A percentile compares a stretch with the other conserved stretches of the same genome.
These are phyloP conservation scores for Triticum monococcum DNA, from an alignment of 176 grass and related monocot species.

Conservation along the genomic window DNA sequence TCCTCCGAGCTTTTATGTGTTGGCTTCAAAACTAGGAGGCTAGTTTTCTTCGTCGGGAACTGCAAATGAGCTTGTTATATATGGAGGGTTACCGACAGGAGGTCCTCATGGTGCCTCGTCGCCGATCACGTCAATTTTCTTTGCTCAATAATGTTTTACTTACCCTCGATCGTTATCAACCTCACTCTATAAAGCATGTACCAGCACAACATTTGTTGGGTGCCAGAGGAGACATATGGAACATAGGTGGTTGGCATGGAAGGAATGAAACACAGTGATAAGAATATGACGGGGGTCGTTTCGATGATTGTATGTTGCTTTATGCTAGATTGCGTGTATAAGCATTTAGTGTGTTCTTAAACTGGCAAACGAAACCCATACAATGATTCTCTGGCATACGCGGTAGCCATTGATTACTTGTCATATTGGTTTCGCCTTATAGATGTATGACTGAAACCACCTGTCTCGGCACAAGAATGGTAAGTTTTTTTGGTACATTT, in stretches of 20 bases:
- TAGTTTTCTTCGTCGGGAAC: too few species aligned
- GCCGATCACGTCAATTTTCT: neutral
- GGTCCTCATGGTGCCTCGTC: neutral
- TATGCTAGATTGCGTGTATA: neutral
- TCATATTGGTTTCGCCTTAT: neutral
- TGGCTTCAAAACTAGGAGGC: neutral
- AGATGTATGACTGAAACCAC: neutral
- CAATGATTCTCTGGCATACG: neutral
- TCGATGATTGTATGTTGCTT: neutral
- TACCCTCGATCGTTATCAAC: neutral
- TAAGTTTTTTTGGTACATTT: neutral
- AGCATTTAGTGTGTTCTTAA: neutral
- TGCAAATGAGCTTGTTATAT: neutral
- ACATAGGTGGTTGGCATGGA: neutral
- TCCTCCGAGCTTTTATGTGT: neutral
- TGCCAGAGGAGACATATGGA: neutral
- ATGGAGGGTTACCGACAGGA: neutral
- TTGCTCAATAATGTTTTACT: neutral
- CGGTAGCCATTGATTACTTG: neutral
- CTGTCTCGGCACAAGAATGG: neutral
- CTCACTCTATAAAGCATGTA: neutral
- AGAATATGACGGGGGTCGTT: neutral
- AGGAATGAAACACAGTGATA: neutral
- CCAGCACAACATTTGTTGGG: neutral
- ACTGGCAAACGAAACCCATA: neutral